Evolutionary conservation across 805 yeast genomes (phyloP).

Genomic region (Sungouiozyma intestinalis): DNA sequence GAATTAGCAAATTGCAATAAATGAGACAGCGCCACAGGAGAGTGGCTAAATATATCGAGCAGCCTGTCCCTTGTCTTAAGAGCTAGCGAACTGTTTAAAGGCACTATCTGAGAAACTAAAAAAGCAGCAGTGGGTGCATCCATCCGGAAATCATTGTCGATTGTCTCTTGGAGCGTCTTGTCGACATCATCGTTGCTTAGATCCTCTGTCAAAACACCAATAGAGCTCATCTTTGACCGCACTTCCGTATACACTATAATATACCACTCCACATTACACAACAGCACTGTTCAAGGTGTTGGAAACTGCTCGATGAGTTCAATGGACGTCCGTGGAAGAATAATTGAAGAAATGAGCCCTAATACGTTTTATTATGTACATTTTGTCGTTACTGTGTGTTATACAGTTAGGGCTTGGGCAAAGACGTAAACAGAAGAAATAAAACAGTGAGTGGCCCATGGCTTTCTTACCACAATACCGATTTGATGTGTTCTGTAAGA

Average conservation of each 20-base stretch:
- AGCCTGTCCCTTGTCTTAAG: slow-evolving; percentile 3
- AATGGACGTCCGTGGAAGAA: too few species aligned
- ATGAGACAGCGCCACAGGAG: slow-evolving; percentile 15
- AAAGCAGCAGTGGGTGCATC: slow-evolving; percentile 7
- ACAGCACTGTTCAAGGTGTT: too few species aligned
- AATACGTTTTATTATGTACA: not conserved
- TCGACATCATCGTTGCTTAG: slow-evolving; percentile 2
- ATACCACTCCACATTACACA: too few species aligned
- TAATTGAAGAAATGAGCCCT: not conserved
- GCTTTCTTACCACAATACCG: not conserved
- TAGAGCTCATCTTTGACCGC: too few species aligned
- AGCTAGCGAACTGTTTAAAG: slow-evolving; percentile 18
- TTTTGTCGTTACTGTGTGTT: not conserved
- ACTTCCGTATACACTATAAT: too few species aligned
- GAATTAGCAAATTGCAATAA: slow-evolving; percentile 8
- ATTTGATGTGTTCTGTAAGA: too few species aligned
- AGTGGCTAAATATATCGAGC: slow-evolving; percentile 4
- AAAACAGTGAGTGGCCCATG: not conserved
- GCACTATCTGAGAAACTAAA: slow-evolving; percentile 13
- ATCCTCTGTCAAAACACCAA: too few species aligned
- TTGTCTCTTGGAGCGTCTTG: not conserved
- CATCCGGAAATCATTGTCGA: not conserved
- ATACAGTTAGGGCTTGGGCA: not conserved
- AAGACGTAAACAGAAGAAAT: not conserved
- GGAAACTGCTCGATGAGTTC: too few species aligned